A percentile compares a stretch with the other conserved stretches of the same genome.
Evolutionary conservation across 106 monocot genomes (phyloP).

Genomic region (Posidonia australis): DNA sequence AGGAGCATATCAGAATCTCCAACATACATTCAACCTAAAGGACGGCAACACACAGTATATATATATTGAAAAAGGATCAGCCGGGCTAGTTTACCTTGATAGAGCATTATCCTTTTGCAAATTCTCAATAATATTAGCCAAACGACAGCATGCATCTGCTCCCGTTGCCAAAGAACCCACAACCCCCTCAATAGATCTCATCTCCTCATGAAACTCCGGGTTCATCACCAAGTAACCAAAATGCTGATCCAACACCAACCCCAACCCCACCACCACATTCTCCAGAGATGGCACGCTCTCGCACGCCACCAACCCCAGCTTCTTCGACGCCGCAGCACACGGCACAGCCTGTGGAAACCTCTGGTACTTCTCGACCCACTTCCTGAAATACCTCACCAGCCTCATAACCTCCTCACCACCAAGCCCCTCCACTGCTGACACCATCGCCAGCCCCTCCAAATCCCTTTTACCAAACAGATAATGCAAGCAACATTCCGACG

Average conservation of each 20-base stretch:
- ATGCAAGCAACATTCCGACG: conserved; percentile 73
- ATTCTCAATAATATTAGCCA: conserved; percentile 30
- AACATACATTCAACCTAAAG: too few species aligned
- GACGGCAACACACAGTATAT: too few species aligned
- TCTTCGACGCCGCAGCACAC: conserved; percentile 13
- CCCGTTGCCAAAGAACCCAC: conserved; percentile 32
- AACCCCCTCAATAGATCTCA: conserved; percentile 27
- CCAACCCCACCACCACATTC: conserved; percentile 35
- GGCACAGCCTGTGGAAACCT: conserved; percentile 48
- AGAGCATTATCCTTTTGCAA: conserved; percentile 11
- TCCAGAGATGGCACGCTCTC: conserved; percentile 57
- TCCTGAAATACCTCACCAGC: conserved; percentile 56
- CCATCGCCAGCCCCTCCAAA: conserved; percentile 45
- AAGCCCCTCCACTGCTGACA: conserved; percentile 46
- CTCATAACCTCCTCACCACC: conserved; percentile 46
- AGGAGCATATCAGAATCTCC: too few species aligned
- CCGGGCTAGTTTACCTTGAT: too few species aligned
- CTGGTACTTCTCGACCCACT: conserved; percentile 89
- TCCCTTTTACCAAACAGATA: conserved; percentile 45
- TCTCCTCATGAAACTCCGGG: conserved; percentile 49
- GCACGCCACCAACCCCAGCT: conserved; percentile 41
- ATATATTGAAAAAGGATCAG: too few species aligned
- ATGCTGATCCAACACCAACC: conserved; percentile 68
- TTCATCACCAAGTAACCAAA: conserved; percentile 68
- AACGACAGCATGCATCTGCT: conserved; percentile 33